These are phyloP conservation scores for Ramicandelaber brevisporus DNA, from an alignment of 192 early-diverging fungal species.

Conservation along the genomic window DNA sequence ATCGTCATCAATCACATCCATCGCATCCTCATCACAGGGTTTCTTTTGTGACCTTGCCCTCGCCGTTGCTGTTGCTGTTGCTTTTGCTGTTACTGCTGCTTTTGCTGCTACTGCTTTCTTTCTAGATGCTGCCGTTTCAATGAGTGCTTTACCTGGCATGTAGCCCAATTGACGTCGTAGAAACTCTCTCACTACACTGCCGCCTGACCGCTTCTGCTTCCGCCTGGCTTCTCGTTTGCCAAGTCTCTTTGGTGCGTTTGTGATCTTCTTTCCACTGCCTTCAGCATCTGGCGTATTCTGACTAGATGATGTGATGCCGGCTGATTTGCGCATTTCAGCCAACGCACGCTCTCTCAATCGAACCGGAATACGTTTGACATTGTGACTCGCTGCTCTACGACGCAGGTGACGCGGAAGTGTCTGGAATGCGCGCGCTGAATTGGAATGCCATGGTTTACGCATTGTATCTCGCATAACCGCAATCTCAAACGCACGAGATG, in stretches of 20 bases:
- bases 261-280: conserved; percentile 4
- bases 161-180: no score
- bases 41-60: no score
- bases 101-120: conserved; percentile 4
- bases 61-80: conserved; percentile 7
- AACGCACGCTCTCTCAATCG: conserved; percentile 50
- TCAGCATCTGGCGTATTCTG: no score
- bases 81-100: conserved; percentile 15
- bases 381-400: conserved; percentile 83
- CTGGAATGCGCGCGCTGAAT: conserved; percentile 57
- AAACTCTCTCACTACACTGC: no score
- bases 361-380: conserved; percentile 73
- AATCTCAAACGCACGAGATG: conserved; percentile 68
- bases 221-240: conserved; percentile 11
- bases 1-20: no score
- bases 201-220: no score
- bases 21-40: no score
- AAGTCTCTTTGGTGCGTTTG: conserved; percentile 5
- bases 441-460: conserved; percentile 20
- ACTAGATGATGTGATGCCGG: no score
- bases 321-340: conserved; percentile 32
- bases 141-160: no score
- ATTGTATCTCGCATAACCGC: conserved; percentile 59
- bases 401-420: conserved; percentile 73
- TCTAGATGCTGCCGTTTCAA: conserved; percentile 11